Evolutionary conservation across 805 yeast genomes (phyloP).

Genomic region (Scheffersomyces coipomensis): DNA sequence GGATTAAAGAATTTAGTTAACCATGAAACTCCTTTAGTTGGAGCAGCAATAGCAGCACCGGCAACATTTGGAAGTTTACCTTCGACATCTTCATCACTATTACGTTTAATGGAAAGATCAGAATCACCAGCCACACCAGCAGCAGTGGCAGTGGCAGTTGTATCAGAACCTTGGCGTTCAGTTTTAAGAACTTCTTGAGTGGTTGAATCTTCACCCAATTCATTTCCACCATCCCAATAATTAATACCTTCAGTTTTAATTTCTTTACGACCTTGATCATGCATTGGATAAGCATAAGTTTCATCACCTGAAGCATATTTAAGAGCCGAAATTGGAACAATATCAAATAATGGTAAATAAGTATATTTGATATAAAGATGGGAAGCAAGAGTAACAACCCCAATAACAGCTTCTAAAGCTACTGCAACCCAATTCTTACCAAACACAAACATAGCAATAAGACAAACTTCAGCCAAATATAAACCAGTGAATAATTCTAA

Average conservation of each 20-base stretch:
- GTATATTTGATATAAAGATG: constrained; percentile 59
- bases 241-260: constrained; percentile 50
- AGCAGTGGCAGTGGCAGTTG: constrained; percentile 7
- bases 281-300: constrained; percentile 52
- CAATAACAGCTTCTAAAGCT: constrained; percentile 61
- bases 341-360: constrained; percentile 63
- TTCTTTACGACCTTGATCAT: constrained; percentile 66
- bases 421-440: constrained; percentile 78
- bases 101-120: constrained; percentile 1
- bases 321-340: constrained; percentile 68
- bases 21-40: constrained; percentile 24
- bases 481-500: constrained; percentile 72
- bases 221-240: constrained; percentile 45
- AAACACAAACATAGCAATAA: constrained; percentile 71
- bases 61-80: constrained; percentile 15
- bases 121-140: neutral
- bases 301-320: constrained; percentile 45
- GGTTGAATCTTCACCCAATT: constrained; percentile 27
- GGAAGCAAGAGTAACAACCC: constrained; percentile 55
- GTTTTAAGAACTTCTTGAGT: constrained; percentile 3
- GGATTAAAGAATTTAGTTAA: constrained; percentile 47
- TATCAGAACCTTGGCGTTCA: constrained; percentile 4
- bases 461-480: constrained; percentile 68
- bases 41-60: constrained; percentile 12
- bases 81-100: constrained; percentile 18